Evolutionary conservation across 805 yeast genomes (phyloP), one percentile per base, ranked within the genome.

Genomic region (Pichia scutulata): DNA sequence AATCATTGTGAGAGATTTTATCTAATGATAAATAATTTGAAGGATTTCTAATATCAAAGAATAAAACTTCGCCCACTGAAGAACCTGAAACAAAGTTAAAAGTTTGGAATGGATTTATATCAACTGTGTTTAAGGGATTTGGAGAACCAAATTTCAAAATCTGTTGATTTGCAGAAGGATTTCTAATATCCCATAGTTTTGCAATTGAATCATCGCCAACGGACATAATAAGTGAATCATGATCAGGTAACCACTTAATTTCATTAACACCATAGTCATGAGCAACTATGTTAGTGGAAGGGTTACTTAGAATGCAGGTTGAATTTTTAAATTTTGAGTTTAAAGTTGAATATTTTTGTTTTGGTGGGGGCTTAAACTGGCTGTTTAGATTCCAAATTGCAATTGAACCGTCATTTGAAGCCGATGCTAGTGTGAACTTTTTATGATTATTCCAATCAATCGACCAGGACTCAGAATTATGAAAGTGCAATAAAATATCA

Each of bases 31-130:
- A 46, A 3, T 77, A 71, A 3, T 52, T 42, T 1, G 60, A 47
- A 6, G 73, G 49, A 5, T 67, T 60, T 59, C 97, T 72, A 2
- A 84, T 56, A 62, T 90, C 98, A 81, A 86, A 82, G 7, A 85
- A 55, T 39, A 69, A 68, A 5, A 87, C 60, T 0, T 23, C 43
- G 2, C 95, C 96, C 9, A 61, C 56, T 6, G 77, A 71, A 52
- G 82, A 82, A 12, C 90, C 97, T 0, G 87, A 71, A 1, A 85
- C 86, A n/a, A 86, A 55, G 24, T 81, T 70, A 52, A 74, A 73
- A 49, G 73, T 72, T 56, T 84, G 79, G 1, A 65, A 64, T 0
- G 79, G 80, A 60, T 82, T 86, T 58, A 85, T 75, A 36, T 81
- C 73, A 6, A 89, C 61, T 1, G 83, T 65, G 61, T 84, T 82